Conservation (phyloP, 345 rosid genomes). For the Ceriops tagal region DNA sequence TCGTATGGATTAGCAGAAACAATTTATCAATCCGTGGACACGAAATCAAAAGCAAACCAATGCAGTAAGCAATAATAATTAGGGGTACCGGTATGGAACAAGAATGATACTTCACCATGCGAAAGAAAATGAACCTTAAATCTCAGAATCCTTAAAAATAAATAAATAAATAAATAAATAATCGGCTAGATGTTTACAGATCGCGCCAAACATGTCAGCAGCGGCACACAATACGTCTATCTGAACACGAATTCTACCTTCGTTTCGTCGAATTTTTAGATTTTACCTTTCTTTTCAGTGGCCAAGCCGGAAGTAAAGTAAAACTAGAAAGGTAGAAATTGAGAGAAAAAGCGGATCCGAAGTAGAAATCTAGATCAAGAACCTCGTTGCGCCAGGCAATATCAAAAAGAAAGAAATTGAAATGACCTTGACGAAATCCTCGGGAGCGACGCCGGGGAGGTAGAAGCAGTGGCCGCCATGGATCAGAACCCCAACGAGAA, state of each 20-base stretch:
- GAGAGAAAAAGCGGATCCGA: conserved; percentile 7
- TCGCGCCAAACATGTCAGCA: background rate
- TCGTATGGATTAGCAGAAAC: background rate
- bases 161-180: too few relatives aligned
- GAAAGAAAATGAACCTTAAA: background rate
- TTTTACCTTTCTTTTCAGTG: background rate
- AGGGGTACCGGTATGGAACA: too few relatives aligned
- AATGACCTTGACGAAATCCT: conserved; percentile 76
- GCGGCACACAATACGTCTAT: background rate
- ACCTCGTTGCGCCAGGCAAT: background rate
- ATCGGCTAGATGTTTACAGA: background rate
- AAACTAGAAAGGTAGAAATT: background rate
- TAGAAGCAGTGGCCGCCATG: conserved; percentile 71
- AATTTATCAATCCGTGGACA: background rate
- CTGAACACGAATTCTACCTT: background rate
- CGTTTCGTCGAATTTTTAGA: background rate
- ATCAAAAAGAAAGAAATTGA: background rate
- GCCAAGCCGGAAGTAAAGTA: background rate
- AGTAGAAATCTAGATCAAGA: conserved; percentile 21
- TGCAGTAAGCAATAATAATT: background rate
- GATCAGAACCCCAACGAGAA: conserved; percentile 40
- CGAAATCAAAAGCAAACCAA: background rate
- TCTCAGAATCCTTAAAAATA: background rate
- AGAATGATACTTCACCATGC: background rate
- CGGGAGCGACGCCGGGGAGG: conserved; percentile 98